phyloP scores from a whole-genome alignment of 192 early-diverging fungal species.

The Rhizophagus clarus region DNA sequence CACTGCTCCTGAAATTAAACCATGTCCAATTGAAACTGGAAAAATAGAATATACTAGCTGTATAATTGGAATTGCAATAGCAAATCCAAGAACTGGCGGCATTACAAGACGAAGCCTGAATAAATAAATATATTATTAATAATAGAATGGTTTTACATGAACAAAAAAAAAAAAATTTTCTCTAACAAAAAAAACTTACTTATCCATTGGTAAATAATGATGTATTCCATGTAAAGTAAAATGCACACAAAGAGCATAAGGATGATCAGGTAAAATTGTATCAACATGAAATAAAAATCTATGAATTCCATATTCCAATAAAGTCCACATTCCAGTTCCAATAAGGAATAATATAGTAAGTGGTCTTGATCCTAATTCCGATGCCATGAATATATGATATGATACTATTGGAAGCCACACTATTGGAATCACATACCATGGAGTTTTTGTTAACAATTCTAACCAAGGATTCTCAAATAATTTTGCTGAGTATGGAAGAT shows the following conservation, averaged over 20 bases:
- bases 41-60: slow-evolving; percentile 57
- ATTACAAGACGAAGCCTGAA: slow-evolving; percentile 89
- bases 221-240: slow-evolving; percentile 95
- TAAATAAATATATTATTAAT: background rate
- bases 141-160: background rate
- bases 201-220: slow-evolving; percentile 96
- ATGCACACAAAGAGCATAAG: slow-evolving; percentile 72
- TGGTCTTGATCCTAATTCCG: slow-evolving; percentile 42
- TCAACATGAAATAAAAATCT: slow-evolving; percentile 95
- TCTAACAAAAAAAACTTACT: too few species aligned
- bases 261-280: slow-evolving; percentile 82
- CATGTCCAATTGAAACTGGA: slow-evolving; percentile 65
- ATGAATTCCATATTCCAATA: slow-evolving; percentile 90
- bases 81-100: slow-evolving; percentile 83
- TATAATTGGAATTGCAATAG: slow-evolving; percentile 68
- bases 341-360: slow-evolving; percentile 55
- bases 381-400: slow-evolving; percentile 49
- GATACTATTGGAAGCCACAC: slow-evolving; percentile 82
- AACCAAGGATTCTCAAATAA: slow-evolving; percentile 82
- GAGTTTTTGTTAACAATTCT: slow-evolving; percentile 86
- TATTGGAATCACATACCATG: slow-evolving; percentile 88
- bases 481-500: slow-evolving; percentile 73
- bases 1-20: slow-evolving; percentile 71
- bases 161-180: too few species aligned
- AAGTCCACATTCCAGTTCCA: slow-evolving; percentile 81